These are phyloP conservation scores for Leucaena leucocephala DNA, from an alignment of 306 rosid species.

Conservation along the genomic window DNA sequence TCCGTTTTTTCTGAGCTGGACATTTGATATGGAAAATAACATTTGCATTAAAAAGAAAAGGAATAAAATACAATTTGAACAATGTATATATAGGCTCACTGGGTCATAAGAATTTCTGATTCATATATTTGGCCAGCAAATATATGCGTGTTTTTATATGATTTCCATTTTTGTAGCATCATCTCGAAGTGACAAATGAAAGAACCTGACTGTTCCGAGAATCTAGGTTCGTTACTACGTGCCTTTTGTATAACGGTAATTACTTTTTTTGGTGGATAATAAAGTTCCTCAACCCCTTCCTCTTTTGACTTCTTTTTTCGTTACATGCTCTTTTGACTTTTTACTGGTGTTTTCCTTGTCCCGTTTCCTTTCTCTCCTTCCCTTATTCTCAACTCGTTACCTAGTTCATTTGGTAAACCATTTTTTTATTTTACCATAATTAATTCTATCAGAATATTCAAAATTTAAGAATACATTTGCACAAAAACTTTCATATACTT, in stretches of 20 bases:
- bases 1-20: neutral
- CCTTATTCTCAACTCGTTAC: constrained; percentile 34
- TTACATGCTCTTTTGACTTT: too few species aligned
- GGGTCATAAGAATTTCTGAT: neutral
- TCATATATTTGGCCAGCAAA: neutral
- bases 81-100: neutral
- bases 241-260: neutral
- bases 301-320: constrained; percentile 4
- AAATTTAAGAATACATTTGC: neutral
- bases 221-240: constrained; percentile 20
- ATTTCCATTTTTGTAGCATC: neutral
- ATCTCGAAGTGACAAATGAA: constrained; percentile 9
- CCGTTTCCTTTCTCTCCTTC: neutral
- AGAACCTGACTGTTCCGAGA: constrained; percentile 40
- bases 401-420: neutral
- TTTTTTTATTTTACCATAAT: neutral
- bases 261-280: constrained; percentile 38
- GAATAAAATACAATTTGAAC: neutral
- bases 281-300: constrained; percentile 11
- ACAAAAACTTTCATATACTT: neutral
- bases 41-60: neutral
- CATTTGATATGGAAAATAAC: constrained; percentile 35
- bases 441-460: neutral
- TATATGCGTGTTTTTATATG: neutral
- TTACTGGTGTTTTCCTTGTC: too few species aligned